Base-by-base conservation (phyloP, 2,329 filamentous ascomycete genomes). In the Blumeria hordei region DNA sequence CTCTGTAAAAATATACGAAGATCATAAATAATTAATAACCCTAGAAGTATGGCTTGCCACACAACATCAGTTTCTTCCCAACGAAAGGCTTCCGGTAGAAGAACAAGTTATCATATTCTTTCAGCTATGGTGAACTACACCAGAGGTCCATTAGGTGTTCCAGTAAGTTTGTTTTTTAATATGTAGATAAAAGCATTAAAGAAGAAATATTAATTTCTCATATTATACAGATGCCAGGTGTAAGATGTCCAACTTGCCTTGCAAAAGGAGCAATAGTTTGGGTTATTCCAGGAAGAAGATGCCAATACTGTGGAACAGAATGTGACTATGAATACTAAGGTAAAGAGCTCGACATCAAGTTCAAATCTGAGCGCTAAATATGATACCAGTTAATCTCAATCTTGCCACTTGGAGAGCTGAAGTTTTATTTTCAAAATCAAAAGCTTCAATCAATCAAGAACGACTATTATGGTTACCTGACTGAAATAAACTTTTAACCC, bases 281-380 rank as follows among this genome's bases (percentile, higher is more conserved):
- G 74, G 74, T 77, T 18, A 73, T 75, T 57, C 73, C 72, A 35
- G 74, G 74, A 54, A 69, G 71, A 56, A 66, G 66, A 53, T 77
- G 74, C 60, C 69, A 69, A 35, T 70, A 72, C 60, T 75, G 73
- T 63, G 72, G 72, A 53, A 28, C 21, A 28, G 21, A 28, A 28
- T 47, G 11, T 16, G 11, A 28, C 44, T 47, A 7, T 47, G n/a
- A 28, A 6, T 14, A 47, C n/a, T 14, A 28, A 47, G 44, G 44
- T 47, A 47, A 47, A 47, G 12, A 21, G 16, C 21, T 28, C 21
- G 4, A 28, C 2, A 28, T 28, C 2, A 28, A 28, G 21, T 28
- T 28, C 21, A 28, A 28, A 28, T 28, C 21, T 28, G 21, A 28
- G 4, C 21, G 21, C 21, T 28, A 28, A 28, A 28, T 28, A 28